These are phyloP conservation scores for Chrysochromulina tobinii DNA, from an alignment of 78 protist species.

Conservation along the genomic window DNA sequence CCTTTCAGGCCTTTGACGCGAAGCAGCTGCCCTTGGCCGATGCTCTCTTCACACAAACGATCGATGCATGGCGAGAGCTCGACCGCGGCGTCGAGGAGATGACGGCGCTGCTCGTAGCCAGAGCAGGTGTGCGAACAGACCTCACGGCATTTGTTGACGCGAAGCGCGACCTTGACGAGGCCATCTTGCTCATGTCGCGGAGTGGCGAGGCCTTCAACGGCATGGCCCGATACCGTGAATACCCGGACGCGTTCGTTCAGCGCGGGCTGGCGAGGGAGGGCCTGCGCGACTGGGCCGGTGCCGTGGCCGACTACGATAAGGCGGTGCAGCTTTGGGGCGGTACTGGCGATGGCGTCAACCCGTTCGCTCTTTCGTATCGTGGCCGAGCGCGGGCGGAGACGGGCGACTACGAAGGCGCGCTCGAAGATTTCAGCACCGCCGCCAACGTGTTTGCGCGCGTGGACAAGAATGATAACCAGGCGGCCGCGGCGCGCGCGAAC, in stretches of 20 bases:
- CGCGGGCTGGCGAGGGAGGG: not conserved
- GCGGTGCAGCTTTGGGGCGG: not conserved
- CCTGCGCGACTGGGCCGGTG: not conserved
- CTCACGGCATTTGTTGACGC: not conserved
- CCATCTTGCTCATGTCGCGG: not conserved
- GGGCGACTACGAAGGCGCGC: not conserved
- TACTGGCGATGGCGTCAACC: not conserved
- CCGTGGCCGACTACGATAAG: not conserved
- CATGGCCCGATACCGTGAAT: not conserved
- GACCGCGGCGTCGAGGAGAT: not conserved
- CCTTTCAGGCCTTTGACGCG: not conserved
- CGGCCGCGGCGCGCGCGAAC: not conserved
- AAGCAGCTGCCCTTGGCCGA: not conserved
- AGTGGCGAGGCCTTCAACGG: not conserved
- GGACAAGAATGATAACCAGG: not conserved
- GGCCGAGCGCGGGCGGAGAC: not conserved
- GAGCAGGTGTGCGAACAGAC: not conserved
- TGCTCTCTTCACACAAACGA: not conserved
- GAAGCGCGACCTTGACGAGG: not conserved
- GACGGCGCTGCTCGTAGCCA: not conserved
- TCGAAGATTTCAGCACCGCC: not conserved
- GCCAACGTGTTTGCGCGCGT: not conserved
- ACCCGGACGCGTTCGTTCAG: not conserved
- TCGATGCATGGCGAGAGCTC: not conserved
- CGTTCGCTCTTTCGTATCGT: not conserved